These are phyloP conservation scores for Thraustochytrium sp. DNA, from an alignment of 352 stramenopile species.

Conservation along the genomic window DNA sequence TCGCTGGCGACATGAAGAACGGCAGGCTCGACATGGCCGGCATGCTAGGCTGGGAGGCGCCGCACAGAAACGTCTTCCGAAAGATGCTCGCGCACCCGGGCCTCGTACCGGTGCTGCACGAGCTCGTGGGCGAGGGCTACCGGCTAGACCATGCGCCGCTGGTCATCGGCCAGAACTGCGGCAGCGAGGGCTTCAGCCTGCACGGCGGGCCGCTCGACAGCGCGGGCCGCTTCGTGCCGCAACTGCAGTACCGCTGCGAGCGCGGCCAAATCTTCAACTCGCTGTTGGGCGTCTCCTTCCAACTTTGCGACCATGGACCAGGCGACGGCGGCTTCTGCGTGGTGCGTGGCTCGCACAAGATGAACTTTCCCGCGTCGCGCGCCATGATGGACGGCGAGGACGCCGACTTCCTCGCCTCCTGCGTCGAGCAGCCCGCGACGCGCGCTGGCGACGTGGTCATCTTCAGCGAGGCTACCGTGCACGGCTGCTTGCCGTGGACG, in stretches of 20 bases:
- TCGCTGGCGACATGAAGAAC: constrained; percentile 54
- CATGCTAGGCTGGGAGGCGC: constrained; percentile 61
- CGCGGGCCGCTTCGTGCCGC: constrained; percentile 16
- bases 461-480: constrained; percentile 67
- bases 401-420: constrained; percentile 53
- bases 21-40: constrained; percentile 63
- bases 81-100: constrained; percentile 60
- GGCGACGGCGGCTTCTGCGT: constrained; percentile 68
- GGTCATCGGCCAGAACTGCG: constrained; percentile 62
- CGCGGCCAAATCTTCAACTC: constrained; percentile 47
- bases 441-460: constrained; percentile 69
- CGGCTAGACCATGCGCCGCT: constrained; percentile 68
- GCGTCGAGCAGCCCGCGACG: constrained; percentile 60
- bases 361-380: constrained; percentile 63
- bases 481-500: constrained; percentile 63
- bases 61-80: constrained; percentile 59
- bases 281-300: constrained; percentile 60
- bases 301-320: constrained; percentile 61
- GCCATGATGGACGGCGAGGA: constrained; percentile 60
- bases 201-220: constrained; percentile 64
- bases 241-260: constrained; percentile 47
- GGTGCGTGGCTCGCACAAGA: constrained; percentile 66
- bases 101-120: constrained; percentile 53
- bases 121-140: constrained; percentile 65
- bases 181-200: constrained; percentile 65